Evolutionary conservation across 2,329 filamentous ascomycete genomes (phyloP).

Genomic region (Calonectria hongkongensis): DNA sequence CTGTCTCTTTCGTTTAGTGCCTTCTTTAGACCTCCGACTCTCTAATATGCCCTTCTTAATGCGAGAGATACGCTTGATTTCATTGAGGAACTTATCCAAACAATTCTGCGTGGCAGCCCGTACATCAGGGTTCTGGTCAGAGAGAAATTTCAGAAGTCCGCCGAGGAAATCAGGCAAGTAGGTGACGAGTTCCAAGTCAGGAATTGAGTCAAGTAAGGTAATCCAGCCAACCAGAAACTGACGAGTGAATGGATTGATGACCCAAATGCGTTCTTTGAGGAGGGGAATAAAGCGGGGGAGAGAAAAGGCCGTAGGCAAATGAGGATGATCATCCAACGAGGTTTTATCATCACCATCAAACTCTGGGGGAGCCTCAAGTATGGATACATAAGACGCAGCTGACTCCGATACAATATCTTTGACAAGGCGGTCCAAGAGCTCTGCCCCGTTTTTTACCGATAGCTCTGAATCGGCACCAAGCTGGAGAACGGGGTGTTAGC

Average conservation of each 20-base stretch:
- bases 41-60: conserved; percentile 95
- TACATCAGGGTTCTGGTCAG: conserved; percentile 94
- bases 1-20: conserved; percentile 81
- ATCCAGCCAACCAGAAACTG: conserved; percentile 98
- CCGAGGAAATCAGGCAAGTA: conserved; percentile 94
- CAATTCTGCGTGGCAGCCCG: conserved; percentile 93
- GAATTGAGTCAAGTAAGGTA: conserved; percentile 94
- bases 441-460: conserved; percentile 98
- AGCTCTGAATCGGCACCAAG: conserved; percentile 96
- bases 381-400: conserved; percentile 93
- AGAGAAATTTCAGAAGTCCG: conserved; percentile 92
- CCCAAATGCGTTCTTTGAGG: conserved; percentile 93
- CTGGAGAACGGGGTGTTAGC: conserved; percentile 65
- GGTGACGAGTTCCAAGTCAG: conserved; percentile 94
- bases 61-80: conserved; percentile 95
- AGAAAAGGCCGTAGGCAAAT: conserved; percentile 90
- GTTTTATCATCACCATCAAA: conserved; percentile 67
- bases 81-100: conserved; percentile 90
- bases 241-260: conserved; percentile 94
- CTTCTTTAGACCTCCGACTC: conserved; percentile 82
- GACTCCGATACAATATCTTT: conserved; percentile 98
- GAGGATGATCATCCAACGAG: conserved; percentile 67
- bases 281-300: conserved; percentile 93
- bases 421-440: conserved; percentile 93
- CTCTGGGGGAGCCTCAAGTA: conserved; percentile 78